Conservation (phyloP, 352 stramenopile genomes). For the Phytophthora podocarpi region DNA sequence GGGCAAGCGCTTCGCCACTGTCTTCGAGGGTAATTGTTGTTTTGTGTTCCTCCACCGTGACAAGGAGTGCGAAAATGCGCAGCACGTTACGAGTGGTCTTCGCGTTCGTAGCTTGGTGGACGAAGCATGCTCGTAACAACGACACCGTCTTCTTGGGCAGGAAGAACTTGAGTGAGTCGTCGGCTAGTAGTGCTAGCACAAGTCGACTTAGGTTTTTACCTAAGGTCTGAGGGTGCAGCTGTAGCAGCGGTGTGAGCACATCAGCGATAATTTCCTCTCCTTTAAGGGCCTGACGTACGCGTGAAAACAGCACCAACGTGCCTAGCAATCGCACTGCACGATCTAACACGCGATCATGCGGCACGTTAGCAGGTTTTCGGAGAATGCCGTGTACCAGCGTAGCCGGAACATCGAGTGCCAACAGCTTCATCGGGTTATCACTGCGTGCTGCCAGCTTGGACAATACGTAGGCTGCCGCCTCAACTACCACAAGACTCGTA, state of each 20-base stretch:
- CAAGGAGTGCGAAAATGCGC: conserved; percentile 56
- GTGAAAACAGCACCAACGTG: conserved; percentile 59
- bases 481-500: conserved; percentile 59
- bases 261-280: conserved; percentile 78
- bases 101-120: conserved; percentile 34
- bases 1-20: conserved; percentile 52
- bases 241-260: conserved; percentile 62
- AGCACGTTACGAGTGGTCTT: conserved; percentile 78
- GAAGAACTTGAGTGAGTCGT: conserved; percentile 85
- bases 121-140: conserved; percentile 62
- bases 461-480: conserved; percentile 64
- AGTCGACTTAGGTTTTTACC: conserved; percentile 73
- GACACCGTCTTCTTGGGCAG: conserved; percentile 79
- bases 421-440: conserved; percentile 72
- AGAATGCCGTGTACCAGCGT: conserved; percentile 61
- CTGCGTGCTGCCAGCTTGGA: conserved; percentile 65
- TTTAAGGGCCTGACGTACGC: conserved; percentile 61
- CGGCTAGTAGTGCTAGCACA: conserved; percentile 60
- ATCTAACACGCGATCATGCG: conserved; percentile 61
- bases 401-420: conserved; percentile 61
- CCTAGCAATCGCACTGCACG: conserved; percentile 64
- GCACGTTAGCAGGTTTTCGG: conserved; percentile 39
- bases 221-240: conserved; percentile 55
- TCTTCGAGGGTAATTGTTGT: conserved; percentile 74
- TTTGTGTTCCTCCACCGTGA: conserved; percentile 78